Evolutionary conservation across 192 early-diverging fungal genomes (phyloP), one percentile per base, ranked within the genome.

Genomic region (Coemansia reversa): DNA sequence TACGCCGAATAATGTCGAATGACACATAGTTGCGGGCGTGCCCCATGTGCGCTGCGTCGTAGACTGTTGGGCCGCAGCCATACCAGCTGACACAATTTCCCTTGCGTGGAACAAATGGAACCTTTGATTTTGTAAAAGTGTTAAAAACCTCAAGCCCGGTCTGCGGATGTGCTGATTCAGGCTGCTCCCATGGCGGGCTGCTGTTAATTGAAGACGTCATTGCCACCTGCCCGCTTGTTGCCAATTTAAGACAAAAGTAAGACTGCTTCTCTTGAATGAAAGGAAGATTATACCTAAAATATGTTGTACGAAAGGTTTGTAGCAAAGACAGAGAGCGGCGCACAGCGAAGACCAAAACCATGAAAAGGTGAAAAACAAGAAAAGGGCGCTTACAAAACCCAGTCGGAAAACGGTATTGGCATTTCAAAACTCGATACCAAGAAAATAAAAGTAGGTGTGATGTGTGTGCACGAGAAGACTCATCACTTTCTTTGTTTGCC

Each of bases 21-120:
- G 93, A 85, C 49, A 98, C 85, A 72, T 98, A 99, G 72, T 86
- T 90, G 77, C 94, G 86, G 5, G 97, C 97, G 66, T 99, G 97
- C 27, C 97, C 97, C 74, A 99, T 86, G 72, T 99, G 97, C 6
- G 94, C 88, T 6, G 90, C 86, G 69, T 94, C 94, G 69, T 99
- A 99, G 22, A 99, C 97, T 4, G 97, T 99, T 11, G 97, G 97
- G 23, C 97, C 97, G 83, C 97, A 99, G 63, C 84, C 90, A 75
- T 98, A 98, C 97, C 97, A 98, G 68, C 86, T 88, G 6, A 98
- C 94, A 45, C 77, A 78, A 73, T 91, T 91, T 20, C 91, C 91
- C 5, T 86, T 70, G 39, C 77, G 84, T 3, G 97, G 97, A 32
- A 94, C 83, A 69, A 98, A 98, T 19, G 92, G 91, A 7, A 93